phyloP scores from a whole-genome alignment of 306 rosid species.

The Lathyrus sativus region DNA sequence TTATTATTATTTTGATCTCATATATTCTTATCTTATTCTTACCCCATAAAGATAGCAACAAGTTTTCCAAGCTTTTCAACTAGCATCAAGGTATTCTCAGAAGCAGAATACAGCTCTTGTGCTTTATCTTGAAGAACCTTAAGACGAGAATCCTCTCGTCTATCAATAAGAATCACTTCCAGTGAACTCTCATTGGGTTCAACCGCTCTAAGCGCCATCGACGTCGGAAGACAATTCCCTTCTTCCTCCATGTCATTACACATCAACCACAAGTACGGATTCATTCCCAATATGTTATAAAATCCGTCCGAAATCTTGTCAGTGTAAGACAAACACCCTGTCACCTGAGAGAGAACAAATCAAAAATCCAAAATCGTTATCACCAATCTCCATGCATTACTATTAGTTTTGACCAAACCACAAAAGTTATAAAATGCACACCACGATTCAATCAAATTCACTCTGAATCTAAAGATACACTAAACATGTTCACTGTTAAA shows the following conservation, averaged over 20 bases:
- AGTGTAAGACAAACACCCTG: slow-evolving; percentile 90
- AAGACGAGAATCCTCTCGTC: slow-evolving; percentile 68
- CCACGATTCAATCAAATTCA: background rate
- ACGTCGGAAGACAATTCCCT: slow-evolving; percentile 68
- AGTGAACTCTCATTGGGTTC: slow-evolving; percentile 69
- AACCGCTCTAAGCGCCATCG: slow-evolving; percentile 73
- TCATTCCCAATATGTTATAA: slow-evolving; percentile 94
- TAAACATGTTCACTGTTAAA: background rate
- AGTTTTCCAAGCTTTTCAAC: slow-evolving; percentile 91
- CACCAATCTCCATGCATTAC: background rate
- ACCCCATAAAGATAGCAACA: slow-evolving; percentile 94
- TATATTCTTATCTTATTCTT: slow-evolving; percentile 34
- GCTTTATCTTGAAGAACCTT: slow-evolving; percentile 89
- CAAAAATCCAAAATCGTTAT: background rate
- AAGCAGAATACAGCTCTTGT: slow-evolving; percentile 68
- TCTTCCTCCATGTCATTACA: slow-evolving; percentile 80
- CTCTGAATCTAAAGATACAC: background rate
- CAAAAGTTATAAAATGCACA: background rate
- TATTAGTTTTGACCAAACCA: background rate
- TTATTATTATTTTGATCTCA: background rate
- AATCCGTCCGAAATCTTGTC: slow-evolving; percentile 94
- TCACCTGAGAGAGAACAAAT: slow-evolving; percentile 56
- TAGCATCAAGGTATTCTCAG: slow-evolving; percentile 69
- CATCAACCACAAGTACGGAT: slow-evolving; percentile 92
- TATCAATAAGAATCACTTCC: slow-evolving; percentile 83